Evolutionary conservation across 2,329 filamentous ascomycete genomes (phyloP).

Genomic region (Leptographium procerum): DNA sequence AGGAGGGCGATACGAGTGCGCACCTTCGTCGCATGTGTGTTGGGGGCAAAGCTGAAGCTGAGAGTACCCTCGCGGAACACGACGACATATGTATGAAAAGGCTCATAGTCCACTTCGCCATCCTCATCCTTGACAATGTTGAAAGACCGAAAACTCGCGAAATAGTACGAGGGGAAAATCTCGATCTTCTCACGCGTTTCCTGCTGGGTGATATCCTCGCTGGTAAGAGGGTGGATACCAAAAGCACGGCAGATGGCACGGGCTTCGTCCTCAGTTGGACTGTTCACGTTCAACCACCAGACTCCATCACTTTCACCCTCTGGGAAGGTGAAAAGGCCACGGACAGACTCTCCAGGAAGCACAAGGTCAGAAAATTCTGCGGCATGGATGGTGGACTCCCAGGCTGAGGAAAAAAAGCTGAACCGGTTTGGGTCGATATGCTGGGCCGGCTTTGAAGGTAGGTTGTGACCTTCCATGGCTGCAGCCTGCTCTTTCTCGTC

Average conservation of each 20-base stretch:
- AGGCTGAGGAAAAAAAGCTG: slow-evolving; percentile 93
- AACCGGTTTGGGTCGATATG: slow-evolving; percentile 66
- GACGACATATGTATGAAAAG: slow-evolving; percentile 92
- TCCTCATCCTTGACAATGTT: slow-evolving; percentile 65
- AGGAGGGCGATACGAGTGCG: slow-evolving; percentile 83
- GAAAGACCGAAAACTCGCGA: slow-evolving; percentile 94
- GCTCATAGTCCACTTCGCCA: slow-evolving; percentile 75
- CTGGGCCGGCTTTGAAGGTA: slow-evolving; percentile 15
- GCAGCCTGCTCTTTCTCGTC: slow-evolving; percentile 36
- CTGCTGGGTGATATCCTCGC: slow-evolving; percentile 91
- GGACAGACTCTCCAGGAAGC: slow-evolving; percentile 79
- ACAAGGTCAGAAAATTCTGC: slow-evolving; percentile 79
- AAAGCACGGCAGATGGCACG: slow-evolving; percentile 86
- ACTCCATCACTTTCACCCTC: slow-evolving; percentile 61
- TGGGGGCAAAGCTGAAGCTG: slow-evolving; percentile 86
- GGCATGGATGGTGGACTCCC: slow-evolving; percentile 87
- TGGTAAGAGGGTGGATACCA: slow-evolving; percentile 86
- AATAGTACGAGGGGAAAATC: slow-evolving; percentile 94
- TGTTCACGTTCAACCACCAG: slow-evolving; percentile 98
- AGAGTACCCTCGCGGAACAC: slow-evolving; percentile 92
- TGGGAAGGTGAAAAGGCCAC: slow-evolving; percentile 67
- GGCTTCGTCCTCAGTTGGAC: slow-evolving; percentile 80
- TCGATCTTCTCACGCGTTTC: slow-evolving; percentile 98
- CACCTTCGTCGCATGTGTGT: slow-evolving; percentile 78
- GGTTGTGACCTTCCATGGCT: slow-evolving; percentile 23